Conservation (phyloP, 257 asterid genomes). For the Lycium ferocissimum region DNA sequence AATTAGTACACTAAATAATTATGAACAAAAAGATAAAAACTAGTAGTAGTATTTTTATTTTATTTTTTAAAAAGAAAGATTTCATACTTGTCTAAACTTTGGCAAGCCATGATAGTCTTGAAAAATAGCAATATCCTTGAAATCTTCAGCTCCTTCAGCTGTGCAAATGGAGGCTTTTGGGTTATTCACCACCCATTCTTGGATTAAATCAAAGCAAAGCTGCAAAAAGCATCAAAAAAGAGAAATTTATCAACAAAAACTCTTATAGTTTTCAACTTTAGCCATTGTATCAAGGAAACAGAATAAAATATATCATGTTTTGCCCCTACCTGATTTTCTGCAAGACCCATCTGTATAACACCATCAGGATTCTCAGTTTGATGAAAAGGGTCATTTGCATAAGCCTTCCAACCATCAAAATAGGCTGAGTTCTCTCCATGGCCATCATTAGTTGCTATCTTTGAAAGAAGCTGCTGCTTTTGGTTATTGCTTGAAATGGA, state of each 20-base stretch:
- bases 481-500: conserved; percentile 25
- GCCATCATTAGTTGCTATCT: conserved; percentile 65
- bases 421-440: conserved; percentile 73
- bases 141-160: conserved; percentile 52
- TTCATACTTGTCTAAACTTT: conserved; percentile 69
- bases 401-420: conserved; percentile 82
- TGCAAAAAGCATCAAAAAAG: conserved; percentile 27
- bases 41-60: not conserved
- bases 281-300: not conserved
- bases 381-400: conserved; percentile 64
- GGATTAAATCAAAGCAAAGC: conserved; percentile 67
- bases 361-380: conserved; percentile 58
- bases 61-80: not conserved
- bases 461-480: conserved; percentile 44
- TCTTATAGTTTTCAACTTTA: not conserved
- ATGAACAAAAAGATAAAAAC: not conserved
- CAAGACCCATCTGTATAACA: conserved; percentile 76
- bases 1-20: not conserved
- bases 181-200: conserved; percentile 62
- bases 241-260: not conserved
- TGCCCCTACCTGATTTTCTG: conserved; percentile 63
- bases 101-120: conserved; percentile 85
- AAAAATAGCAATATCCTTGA: conserved; percentile 65
- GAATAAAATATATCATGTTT: not conserved
- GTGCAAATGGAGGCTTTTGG: conserved; percentile 75